phyloP scores from a whole-genome alignment of 352 stramenopile species.

The Pythium phragmitis region DNA sequence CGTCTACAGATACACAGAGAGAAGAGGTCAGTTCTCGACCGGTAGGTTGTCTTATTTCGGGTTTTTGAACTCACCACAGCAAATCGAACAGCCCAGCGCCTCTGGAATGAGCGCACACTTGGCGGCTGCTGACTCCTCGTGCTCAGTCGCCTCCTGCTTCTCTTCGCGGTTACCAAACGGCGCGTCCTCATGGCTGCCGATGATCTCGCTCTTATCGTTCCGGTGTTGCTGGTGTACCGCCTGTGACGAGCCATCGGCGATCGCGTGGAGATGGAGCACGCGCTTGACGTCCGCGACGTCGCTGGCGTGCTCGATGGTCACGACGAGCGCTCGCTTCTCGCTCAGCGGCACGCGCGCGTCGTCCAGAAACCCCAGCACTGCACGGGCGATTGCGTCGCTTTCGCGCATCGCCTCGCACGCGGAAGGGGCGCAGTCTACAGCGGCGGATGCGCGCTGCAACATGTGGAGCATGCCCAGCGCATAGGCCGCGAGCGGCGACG shows the following conservation, averaged over 20 bases:
- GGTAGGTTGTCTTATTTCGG: not conserved
- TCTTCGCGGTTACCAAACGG: not conserved
- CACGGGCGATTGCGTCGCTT: slow-evolving; percentile 6
- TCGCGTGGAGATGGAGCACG: slow-evolving; percentile 14
- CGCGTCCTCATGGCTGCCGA: not conserved
- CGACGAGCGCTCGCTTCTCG: slow-evolving; percentile 21
- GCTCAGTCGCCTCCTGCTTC: not conserved
- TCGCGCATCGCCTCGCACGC: slow-evolving; percentile 6
- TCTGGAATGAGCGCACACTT: slow-evolving; percentile 26
- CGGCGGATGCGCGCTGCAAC: slow-evolving; percentile 8
- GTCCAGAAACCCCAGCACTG: slow-evolving; percentile 13
- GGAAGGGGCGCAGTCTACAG: slow-evolving; percentile 4
- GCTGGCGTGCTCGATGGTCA: slow-evolving; percentile 16
- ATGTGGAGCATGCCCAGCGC: slow-evolving; percentile 36
- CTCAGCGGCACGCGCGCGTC: slow-evolving; percentile 1
- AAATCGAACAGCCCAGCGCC: slow-evolving; percentile 39
- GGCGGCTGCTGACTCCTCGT: not conserved
- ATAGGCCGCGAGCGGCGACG: slow-evolving; percentile 35
- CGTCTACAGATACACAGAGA: slow-evolving; percentile 23
- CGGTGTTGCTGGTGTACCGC: not conserved
- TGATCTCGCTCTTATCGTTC: not conserved
- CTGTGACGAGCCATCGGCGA: slow-evolving; percentile 2
- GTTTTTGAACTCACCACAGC: slow-evolving; percentile 31
- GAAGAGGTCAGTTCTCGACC: not conserved
- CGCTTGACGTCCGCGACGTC: slow-evolving; percentile 12